Base-by-base conservation (phyloP, 164 flowering plant species). In the Echeveria elegans region DNA sequence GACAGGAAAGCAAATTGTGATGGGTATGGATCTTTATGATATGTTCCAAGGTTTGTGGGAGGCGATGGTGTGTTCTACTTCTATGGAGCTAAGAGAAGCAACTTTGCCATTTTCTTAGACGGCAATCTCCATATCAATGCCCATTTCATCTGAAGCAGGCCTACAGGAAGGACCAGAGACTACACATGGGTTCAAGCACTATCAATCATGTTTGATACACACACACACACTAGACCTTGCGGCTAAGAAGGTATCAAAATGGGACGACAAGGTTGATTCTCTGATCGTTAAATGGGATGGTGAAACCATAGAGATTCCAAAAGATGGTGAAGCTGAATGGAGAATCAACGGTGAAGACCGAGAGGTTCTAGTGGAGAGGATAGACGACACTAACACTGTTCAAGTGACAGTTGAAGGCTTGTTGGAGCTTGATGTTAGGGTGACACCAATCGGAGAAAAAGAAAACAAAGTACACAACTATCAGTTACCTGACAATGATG, bases 61-160 rank as follows among this genome's bases (percentile, higher is more conserved):
- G 95, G 89, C 5, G 88, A 88, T 52, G 89, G 95, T 18, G 82
- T 80, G 85, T 81, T 86, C 82, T 81, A 86, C 73, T 88, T 88
- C 85, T 87, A 85, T 52, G 95, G 95, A 19, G 74, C 79, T 19
- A 81, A 72, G 66, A 87, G 83, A 8, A 78, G 82, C 7, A 76
- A 86, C 77, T 88, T 86, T 36, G 85, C 89, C 37, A 76, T 85
- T 2, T 83, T 86, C 19, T 83, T 88, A 0, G 91, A 85, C 38
- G 73, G 81, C 16, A 70, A 81, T 56, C 74, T 86, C 19, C 87
- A 82, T 0, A 81, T 81, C 72, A 83, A 82, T 69, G 86, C 82
- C 29, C 87, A 81, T 66, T 79, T 86, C 81, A 86, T 86, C 18
- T 84, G 89, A 30, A 79, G 78, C 16, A 67, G 88, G 30, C 92